A percentile compares a stretch with the other conserved stretches of the same genome.
These are phyloP conservation scores for Leishmania amazonensis DNA, from an alignment of 208 protist genomes.

Conservation along the genomic window DNA sequence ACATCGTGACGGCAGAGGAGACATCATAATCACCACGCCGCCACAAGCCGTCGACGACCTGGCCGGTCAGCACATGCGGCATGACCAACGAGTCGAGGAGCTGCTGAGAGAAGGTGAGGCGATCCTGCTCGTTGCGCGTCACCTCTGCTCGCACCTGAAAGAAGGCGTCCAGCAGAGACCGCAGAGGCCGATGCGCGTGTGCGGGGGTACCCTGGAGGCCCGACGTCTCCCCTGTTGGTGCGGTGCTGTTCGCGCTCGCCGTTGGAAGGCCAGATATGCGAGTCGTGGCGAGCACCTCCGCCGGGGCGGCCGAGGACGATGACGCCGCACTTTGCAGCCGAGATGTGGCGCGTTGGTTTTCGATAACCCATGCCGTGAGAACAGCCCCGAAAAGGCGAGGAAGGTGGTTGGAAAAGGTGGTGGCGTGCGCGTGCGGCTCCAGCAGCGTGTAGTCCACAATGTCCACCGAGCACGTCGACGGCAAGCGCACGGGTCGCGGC, in stretches of 20 bases:
- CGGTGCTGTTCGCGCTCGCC: not conserved
- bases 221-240: not conserved
- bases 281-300: not conserved
- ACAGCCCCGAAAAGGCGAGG: slow-evolving; percentile 50
- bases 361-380: slow-evolving; percentile 47
- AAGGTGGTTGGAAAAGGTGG: slow-evolving; percentile 44
- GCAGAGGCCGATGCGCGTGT: slow-evolving; percentile 18
- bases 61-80: slow-evolving; percentile 69
- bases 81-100: slow-evolving; percentile 74
- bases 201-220: not conserved
- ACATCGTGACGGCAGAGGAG: slow-evolving; percentile 23
- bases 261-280: slow-evolving; percentile 20
- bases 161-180: slow-evolving; percentile 33
- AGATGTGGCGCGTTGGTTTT: slow-evolving; percentile 15
- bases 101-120: slow-evolving; percentile 32
- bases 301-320: not conserved
- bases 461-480: slow-evolving; percentile 12
- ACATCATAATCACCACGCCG: slow-evolving; percentile 52
- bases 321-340: not conserved
- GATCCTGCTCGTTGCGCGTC: slow-evolving; percentile 15
- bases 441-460: slow-evolving; percentile 46
- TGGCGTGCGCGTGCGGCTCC: slow-evolving; percentile 36
- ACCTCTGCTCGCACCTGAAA: slow-evolving; percentile 18
- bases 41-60: slow-evolving; percentile 65
- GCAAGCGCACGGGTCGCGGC: not conserved